Conservation (phyloP, 73 alveolate genomes). For the Vitrella brassicaformis region DNA sequence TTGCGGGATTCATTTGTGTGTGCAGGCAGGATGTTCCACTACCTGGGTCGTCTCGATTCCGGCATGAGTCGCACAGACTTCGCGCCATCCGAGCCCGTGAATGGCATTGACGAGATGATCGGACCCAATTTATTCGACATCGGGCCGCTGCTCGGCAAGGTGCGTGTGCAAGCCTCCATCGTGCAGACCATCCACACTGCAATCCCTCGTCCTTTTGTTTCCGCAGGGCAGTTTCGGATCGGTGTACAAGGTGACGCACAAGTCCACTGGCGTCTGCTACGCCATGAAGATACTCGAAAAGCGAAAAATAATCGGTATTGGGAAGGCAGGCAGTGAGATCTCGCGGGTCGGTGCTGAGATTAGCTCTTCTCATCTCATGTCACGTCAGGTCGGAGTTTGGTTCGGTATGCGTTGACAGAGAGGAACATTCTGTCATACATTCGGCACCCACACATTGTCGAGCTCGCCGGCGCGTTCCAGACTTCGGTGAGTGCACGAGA, state of each 20-base stretch:
- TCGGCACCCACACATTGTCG: constrained; percentile 65
- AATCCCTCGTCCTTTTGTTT: constrained; percentile 7
- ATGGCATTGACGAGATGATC: too few species aligned
- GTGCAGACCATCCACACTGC: too few species aligned
- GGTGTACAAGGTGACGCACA: constrained; percentile 58
- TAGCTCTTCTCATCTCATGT: background rate
- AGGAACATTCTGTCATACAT: constrained; percentile 61
- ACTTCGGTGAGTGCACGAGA: constrained; percentile 10
- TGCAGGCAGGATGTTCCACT: too few species aligned
- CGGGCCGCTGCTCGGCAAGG: too few species aligned
- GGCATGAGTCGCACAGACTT: too few species aligned
- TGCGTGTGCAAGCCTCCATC: too few species aligned
- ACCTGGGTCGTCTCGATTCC: too few species aligned
- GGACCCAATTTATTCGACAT: too few species aligned
- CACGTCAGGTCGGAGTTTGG: constrained; percentile 41
- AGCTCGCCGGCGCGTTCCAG: constrained; percentile 56
- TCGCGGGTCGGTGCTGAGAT: background rate
- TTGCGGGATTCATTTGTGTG: too few species aligned
- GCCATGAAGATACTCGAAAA: constrained; percentile 66
- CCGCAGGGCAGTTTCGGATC: constrained; percentile 61
- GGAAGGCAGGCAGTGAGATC: background rate
- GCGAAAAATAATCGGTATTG: constrained; percentile 44
- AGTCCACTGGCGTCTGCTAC: constrained; percentile 40
- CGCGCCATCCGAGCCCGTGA: too few species aligned
- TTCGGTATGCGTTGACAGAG: constrained; percentile 70